Evolutionary conservation across 306 rosid genomes (phyloP).

Genomic region (Luffa acutangula): DNA sequence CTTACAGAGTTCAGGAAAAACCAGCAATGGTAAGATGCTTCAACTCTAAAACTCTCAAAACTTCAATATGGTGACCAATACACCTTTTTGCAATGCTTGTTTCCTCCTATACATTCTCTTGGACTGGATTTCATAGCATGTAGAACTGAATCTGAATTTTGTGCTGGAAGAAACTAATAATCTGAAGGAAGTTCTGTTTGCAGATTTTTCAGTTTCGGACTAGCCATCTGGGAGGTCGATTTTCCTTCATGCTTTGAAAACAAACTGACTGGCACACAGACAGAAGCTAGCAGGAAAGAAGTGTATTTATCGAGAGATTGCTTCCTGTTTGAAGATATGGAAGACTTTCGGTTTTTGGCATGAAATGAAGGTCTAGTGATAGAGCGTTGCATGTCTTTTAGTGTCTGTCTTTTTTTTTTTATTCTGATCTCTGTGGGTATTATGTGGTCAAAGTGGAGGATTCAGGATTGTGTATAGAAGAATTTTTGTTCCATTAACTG

Average conservation of each 20-base stretch:
- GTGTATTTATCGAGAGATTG: not conserved
- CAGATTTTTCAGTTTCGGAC: not conserved
- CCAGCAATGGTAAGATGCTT: slow-evolving; percentile 60
- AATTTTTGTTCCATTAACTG: slow-evolving; percentile 3
- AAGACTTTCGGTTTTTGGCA: not conserved
- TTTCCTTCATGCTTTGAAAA: not conserved
- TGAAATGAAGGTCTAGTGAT: not conserved
- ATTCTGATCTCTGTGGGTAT: not conserved
- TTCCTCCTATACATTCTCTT: not conserved
- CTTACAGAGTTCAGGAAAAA: slow-evolving; percentile 89
- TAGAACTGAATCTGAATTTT: not conserved
- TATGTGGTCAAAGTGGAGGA: not conserved
- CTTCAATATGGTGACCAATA: no score
- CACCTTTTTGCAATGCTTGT: not conserved
- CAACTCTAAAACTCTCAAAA: no score
- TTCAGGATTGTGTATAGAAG: not conserved
- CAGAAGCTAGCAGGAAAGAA: not conserved
- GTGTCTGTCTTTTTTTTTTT: not conserved
- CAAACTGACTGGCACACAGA: not conserved
- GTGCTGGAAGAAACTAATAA: not conserved
- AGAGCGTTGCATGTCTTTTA: not conserved
- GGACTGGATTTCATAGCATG: not conserved
- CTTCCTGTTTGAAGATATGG: not conserved
- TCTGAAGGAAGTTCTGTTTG: not conserved
- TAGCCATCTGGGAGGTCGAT: not conserved